phyloP scores from a whole-genome alignment of 257 asterid genomes.

The Ligustrum vulgare region DNA sequence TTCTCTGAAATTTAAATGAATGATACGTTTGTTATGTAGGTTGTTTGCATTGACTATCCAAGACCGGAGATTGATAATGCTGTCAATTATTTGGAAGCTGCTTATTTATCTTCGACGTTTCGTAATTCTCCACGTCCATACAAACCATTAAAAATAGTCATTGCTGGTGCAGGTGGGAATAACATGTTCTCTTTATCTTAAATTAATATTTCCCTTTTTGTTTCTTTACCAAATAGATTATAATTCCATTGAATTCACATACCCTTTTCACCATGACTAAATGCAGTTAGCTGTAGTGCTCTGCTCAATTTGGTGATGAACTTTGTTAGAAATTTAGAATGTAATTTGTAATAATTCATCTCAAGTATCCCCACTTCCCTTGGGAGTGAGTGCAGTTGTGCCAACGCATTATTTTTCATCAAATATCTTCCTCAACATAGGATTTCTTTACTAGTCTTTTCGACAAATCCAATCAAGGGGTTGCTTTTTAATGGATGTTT shows the following conservation, averaged over 20 bases:
- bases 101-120: conserved; percentile 70
- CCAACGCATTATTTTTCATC: neutral
- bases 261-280: neutral
- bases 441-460: neutral
- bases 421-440: neutral
- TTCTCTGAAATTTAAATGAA: conserved; percentile 7
- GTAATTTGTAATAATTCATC: neutral
- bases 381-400: neutral
- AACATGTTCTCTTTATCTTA: neutral
- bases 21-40: conserved; percentile 45
- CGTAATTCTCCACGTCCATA: conserved; percentile 64
- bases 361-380: neutral
- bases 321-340: too few relatives aligned
- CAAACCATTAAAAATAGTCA: conserved; percentile 77
- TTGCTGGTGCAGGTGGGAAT: conserved; percentile 92
- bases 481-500: neutral
- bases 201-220: conserved; percentile 1
- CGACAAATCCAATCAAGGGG: neutral
- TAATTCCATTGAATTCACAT: neutral
- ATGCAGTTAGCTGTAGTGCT: neutral
- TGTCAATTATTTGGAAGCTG: conserved; percentile 84
- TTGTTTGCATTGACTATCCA: conserved; percentile 88
- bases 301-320: neutral
- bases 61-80: conserved; percentile 87
- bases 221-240: neutral